phyloP scores from a whole-genome alignment of 768 basidiomycete genomes.

The Mycena chlorophos region DNA sequence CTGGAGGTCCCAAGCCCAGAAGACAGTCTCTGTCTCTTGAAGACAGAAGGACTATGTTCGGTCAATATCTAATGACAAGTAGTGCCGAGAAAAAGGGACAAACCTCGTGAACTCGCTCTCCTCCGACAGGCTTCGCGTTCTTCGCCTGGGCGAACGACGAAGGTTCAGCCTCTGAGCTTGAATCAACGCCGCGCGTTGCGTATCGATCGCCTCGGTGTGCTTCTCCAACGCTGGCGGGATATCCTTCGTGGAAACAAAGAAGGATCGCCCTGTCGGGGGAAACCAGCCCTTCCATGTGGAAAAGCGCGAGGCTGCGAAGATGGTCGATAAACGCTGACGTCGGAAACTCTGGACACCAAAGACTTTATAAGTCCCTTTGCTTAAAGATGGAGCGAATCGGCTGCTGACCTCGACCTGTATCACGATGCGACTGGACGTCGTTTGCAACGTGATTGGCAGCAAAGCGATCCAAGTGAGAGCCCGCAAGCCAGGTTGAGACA shows the following conservation, averaged over 20 bases:
- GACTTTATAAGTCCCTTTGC: neutral
- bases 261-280: constrained; percentile 18
- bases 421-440: constrained; percentile 45
- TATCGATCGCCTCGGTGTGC: constrained; percentile 32
- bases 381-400: neutral
- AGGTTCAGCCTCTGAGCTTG: constrained; percentile 40
- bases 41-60: constrained; percentile 29
- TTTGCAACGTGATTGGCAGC: constrained; percentile 35
- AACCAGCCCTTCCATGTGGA: constrained; percentile 25
- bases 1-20: constrained; percentile 35
- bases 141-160: constrained; percentile 49
- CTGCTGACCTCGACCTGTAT: constrained; percentile 48
- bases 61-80: neutral
- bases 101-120: constrained; percentile 44
- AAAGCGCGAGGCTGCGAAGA: constrained; percentile 43
- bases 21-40: constrained; percentile 48
- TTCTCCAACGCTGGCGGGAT: constrained; percentile 34
- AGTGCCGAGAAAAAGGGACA: constrained; percentile 13
- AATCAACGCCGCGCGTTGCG: constrained; percentile 39
- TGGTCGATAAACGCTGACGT: constrained; percentile 50
- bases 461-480: constrained; percentile 22
- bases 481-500: constrained; percentile 42
- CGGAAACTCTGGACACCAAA: constrained; percentile 41
- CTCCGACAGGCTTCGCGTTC: constrained; percentile 40
- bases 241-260: constrained; percentile 31